These are phyloP conservation scores for Byssochlamys sp. DNA, from an alignment of 2,329 filamentous ascomycete species.

Conservation along the genomic window DNA sequence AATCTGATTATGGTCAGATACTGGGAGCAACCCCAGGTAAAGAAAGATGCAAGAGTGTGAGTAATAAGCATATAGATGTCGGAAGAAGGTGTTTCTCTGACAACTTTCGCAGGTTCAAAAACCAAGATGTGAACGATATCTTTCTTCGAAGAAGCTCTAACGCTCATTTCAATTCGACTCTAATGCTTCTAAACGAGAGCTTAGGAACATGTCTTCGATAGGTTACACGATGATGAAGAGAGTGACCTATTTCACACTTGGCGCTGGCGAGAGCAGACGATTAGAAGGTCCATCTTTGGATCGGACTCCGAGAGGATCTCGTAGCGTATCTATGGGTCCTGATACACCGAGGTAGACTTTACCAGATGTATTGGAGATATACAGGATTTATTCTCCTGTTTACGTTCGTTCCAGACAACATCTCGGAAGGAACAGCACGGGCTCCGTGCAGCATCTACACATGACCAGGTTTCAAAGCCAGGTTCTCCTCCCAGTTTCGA, in stretches of 20 bases:
- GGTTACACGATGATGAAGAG: not conserved
- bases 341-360: not conserved
- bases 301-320: not conserved
- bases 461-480: not conserved
- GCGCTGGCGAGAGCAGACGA: not conserved
- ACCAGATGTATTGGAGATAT: not conserved
- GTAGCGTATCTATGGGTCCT: not conserved
- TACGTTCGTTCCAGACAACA: not conserved
- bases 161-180: slow-evolving; percentile 35
- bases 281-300: not conserved
- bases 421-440: not conserved
- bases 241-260: not conserved
- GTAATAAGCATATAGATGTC: slow-evolving; percentile 9
- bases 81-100: slow-evolving; percentile 11
- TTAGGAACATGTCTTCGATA: slow-evolving; percentile 17
- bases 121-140: slow-evolving; percentile 15
- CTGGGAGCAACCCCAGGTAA: slow-evolving; percentile 29
- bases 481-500: not conserved
- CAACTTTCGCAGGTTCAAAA: slow-evolving; percentile 17
- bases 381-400: not conserved
- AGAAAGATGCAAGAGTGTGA: slow-evolving; percentile 24
- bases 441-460: not conserved
- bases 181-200: slow-evolving; percentile 40
- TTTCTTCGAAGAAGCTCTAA: slow-evolving; percentile 25
- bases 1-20: slow-evolving; percentile 36